Base-by-base conservation (phyloP, 495 filamentous ascomycete genomes). In the Lasiosphaeria miniovina region DNA sequence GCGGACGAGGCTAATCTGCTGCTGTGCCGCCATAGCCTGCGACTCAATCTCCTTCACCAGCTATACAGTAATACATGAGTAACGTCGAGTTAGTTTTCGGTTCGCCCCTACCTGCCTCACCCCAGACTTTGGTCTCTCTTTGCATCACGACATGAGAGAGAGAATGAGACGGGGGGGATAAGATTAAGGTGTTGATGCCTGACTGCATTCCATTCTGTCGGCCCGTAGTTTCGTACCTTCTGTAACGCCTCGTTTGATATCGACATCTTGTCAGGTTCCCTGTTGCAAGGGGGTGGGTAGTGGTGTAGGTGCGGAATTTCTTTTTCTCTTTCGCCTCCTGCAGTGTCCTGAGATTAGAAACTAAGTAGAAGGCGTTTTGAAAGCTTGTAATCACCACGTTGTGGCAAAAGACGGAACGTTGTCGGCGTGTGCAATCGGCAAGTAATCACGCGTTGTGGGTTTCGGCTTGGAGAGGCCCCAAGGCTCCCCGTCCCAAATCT, bases 221-320 rank as follows among this genome's bases (percentile, higher is more conserved):
- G 15, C 6, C 38, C 7, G 38, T 9, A 3, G 38, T 41, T 46
- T 14, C 43, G 15, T 66, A 91, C 94, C 87, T 96, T 96, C 74
- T 96, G 89, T 60, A 98, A 79, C 65, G 93, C 91, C 82, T 96
- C 90, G 69, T 94, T 96, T 58, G 93, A 88, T 66, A 98, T 93
- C 62, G 94, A 95, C 94, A 98, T 98, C 60, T 65, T 82, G 40
- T 33, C 15, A 5, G 43, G 12, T 9, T n/a, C 24, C 24, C 2
- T 15, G 15, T n/a, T 9, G 11, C 43, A 32, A 32, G 24, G 24
- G 24, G 24, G 24, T 24, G 24, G 24, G 41, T 33, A 12, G 24
- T 32, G 46, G 46, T 45, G 56, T 14, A 46, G 38, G 8, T 41
- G 38, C 8, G 38, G 8, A 41, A 12, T 41, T 7, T 12, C 7